Base-by-base conservation (phyloP, 345 rosid genomes). In the Orychophragmus violaceus region DNA sequence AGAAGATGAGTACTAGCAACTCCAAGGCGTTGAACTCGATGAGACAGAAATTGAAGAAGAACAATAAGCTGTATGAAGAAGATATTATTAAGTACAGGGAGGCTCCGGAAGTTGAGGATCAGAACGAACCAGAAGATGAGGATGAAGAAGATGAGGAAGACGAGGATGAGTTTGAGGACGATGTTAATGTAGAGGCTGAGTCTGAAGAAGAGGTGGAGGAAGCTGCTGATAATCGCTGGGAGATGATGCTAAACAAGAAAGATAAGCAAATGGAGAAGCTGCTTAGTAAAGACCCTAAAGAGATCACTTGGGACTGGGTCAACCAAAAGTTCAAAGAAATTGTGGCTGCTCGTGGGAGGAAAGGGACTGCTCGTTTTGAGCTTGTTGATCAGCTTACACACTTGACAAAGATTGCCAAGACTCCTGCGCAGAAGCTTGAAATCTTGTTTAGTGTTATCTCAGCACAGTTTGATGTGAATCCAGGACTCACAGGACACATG, bases 391-490 rank as follows among this genome's bases (percentile, higher is more conserved):
- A 94, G 81, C 95, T 94, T 41, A 85, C 88, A 23, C 87, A 88
- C 78, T 69, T 94, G 87, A 85, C 92, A 3, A 88, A 72, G 85
- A 92, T 94, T 70, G 96, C 99, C 17, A 94, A 87, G 82, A 94
- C 99, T 67, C 99, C 99, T 52, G 96, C 97, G 3, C 99, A 94
- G 85, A 94, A 94, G 79, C 86, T 94, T 63, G 87, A 94, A 76
- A 94, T 94, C 68, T 85, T 90, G 66, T 88, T 94, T 63, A 88
- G 89, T 65, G 89, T 94, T 35, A 80, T 94, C 27, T 88, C 99
- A 18, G 97, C 97, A 1, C 99, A 94, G 66, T 94, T 88, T 77
- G 99, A 94, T 78, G 96, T 94, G 30, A 90, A 87, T 60, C 99
- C 99, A 0, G 97, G 96, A 58, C 88, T 90, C 45, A 88, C 77